Base-by-base conservation (phyloP, 1,139 yeast species). In the Kodamaea sp. region DNA sequence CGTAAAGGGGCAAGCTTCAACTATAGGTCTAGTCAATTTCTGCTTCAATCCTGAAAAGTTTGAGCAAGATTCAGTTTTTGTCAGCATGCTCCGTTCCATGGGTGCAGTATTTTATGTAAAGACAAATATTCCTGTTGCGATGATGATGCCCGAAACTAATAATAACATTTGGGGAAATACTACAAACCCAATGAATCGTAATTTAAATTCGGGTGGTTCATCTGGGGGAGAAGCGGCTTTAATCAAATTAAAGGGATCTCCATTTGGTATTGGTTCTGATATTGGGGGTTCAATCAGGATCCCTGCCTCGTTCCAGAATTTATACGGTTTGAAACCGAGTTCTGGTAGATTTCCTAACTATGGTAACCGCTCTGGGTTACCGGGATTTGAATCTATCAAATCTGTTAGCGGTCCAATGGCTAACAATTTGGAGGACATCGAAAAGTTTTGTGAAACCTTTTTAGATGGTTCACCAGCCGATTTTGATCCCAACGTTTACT, bases 271-370 rank as follows among this genome's bases (percentile, higher is more conserved):
- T 40, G 82, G 82, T 24, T 65, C 78, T 24, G 83, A 78, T 46
- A 78, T 78, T 41, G 83, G 81, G 3, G 83, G 83, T 6, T 71
- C 79, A 11, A 74, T 78, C 31, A 64, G 83, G 27, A 62, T 75
- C 27, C 70, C 70, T 5, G 65, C 69, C 11, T 73, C 61, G 33
- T 76, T 70, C 52, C 63, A 68, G 32, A 78, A 78, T 33, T 57
- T 72, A 42, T 77, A 67, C 54, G 58, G 76, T 9, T 49, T 77
- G 39, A 68, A 67, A 41, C 75, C 79, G 20, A 66, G 78, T 1
- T 62, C 67, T 32, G 76, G 75, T 22, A 60, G 82, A 40, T 58
- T 79, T 23, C 79, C 86, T 2, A 72, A 74, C 40, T 61, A 68
- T 48, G 68, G 70, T 37, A 63, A 67, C 12, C 64, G 78, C 32